Conservation (phyloP, 495 filamentous ascomycete genomes). For the Polyplosphaeria fusca region DNA sequence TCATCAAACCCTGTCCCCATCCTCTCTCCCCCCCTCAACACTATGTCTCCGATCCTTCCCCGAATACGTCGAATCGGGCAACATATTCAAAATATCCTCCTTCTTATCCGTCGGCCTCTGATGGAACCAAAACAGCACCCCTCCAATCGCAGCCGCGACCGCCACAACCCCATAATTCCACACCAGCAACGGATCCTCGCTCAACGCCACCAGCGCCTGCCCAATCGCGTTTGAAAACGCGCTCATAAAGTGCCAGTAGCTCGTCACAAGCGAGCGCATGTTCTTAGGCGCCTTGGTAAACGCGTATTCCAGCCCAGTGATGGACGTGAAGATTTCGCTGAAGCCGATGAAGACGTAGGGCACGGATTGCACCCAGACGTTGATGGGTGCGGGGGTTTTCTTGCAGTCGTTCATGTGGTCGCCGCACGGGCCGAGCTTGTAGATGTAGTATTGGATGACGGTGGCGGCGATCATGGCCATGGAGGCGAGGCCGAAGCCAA, state of each 20-base stretch:
- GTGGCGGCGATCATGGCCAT: conserved; percentile 33
- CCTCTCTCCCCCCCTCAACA: too few relatives aligned
- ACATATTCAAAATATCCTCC: conserved; percentile 37
- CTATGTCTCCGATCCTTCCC: conserved; percentile 24
- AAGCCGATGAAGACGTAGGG: conserved; percentile 66
- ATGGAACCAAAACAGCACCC: conserved; percentile 32
- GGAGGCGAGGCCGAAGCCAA: conserved; percentile 50
- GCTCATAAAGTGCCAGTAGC: conserved; percentile 65
- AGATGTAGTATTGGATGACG: conserved; percentile 34
- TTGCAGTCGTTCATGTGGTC: conserved; percentile 30
- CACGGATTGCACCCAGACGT: conserved; percentile 53
- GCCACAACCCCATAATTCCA: conserved; percentile 38
- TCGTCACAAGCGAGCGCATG: conserved; percentile 71
- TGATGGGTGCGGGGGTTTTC: conserved; percentile 44
- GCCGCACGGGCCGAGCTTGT: conserved; percentile 30
- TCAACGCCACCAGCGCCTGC: conserved; percentile 62
- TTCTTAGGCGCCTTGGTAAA: conserved; percentile 76
- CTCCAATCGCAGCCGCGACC: conserved; percentile 27
- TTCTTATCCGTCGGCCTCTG: conserved; percentile 29
- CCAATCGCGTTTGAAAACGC: conserved; percentile 68
- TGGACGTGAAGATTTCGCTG: conserved; percentile 70
- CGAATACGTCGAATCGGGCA: conserved; percentile 29
- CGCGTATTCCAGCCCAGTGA: conserved; percentile 60
- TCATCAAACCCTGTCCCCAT: too few relatives aligned
- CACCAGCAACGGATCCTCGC: conserved; percentile 65